Evolutionary conservation across 2,329 filamentous ascomycete species (phyloP), one percentile per base, ranked within the genome.

Genomic region (Pseudogymnoascus sp.): DNA sequence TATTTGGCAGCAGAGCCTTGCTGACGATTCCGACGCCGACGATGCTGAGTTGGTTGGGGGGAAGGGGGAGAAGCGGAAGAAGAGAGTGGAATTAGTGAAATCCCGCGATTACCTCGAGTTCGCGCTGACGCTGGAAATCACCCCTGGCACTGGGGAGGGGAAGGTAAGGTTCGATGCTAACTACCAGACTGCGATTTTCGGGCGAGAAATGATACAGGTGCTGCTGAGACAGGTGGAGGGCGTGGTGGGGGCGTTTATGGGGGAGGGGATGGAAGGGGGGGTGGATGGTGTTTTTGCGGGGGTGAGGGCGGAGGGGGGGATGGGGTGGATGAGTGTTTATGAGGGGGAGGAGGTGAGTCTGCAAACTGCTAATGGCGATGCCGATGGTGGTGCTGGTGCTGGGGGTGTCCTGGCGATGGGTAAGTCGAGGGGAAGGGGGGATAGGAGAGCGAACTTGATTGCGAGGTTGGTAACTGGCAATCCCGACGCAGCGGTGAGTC

Each of bases 1-100:
- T 69, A 86, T 92, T 0, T 97, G 92, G 79, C 92, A 97, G 69
- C 88, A 96, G 70, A 89, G 87, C 0, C 77, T 88, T 1, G 75
- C 77, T 28, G 65, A 67, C 69, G 28, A 31, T 28, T 21, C 21
- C 21, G 21, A 21, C 3, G 2, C 21, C 21, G 21, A 21, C 3
- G 25, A 28, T 7, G 4, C 6, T 2, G 25, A 4, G 61, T 44
- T 16, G 66, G 21, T 2, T 2, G 31, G 33, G 3, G 28, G 23
- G 63, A 11, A 25, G 14, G 25, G 47, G 23, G 23, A 4, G 23
- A 25, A 25, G 21, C 21, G 21, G 0, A 65, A 66, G 1, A 68
- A 73, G 2, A 37, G 72, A 1, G 77, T 93, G 0, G 73, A 70
- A 8, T 78, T 91, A 62, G 72, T 83, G 0, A 79, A 82, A 25